phyloP scores from a whole-genome alignment of 345 rosid genomes.

The Excoecaria agallocha region DNA sequence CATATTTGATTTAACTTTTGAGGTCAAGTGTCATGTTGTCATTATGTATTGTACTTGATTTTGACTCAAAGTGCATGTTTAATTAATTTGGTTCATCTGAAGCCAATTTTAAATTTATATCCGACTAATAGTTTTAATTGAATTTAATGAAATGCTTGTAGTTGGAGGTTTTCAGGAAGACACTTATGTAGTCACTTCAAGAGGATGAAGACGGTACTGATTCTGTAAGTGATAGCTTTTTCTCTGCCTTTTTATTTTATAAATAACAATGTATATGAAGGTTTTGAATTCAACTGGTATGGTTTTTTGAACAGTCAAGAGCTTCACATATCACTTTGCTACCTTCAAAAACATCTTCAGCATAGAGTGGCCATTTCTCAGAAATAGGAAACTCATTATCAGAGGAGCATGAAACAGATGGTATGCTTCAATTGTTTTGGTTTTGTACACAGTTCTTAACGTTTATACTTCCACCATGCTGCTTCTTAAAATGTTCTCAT shows the following conservation, averaged over 20 bases:
- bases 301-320: slow-evolving; percentile 45
- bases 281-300: slow-evolving; percentile 4
- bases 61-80: no score
- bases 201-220: slow-evolving; percentile 76
- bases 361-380: slow-evolving; percentile 49
- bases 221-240: slow-evolving; percentile 37
- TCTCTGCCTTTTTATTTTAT: background rate
- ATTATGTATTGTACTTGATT: no score
- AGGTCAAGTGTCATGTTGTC: no score
- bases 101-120: no score
- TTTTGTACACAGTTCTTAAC: background rate
- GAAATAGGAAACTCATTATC: slow-evolving; percentile 48
- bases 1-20: no score
- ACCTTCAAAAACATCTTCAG: slow-evolving; percentile 52
- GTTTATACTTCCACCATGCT: background rate
- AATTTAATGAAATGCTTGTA: no score
- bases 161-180: slow-evolving; percentile 91
- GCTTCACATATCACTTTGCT: slow-evolving; percentile 47
- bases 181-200: slow-evolving; percentile 83
- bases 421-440: slow-evolving; percentile 34
- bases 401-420: no score
- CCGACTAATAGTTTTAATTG: no score
- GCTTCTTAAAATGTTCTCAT: background rate
- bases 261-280: no score
- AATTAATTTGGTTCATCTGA: no score